Evolutionary conservation across 2,329 filamentous ascomycete genomes (phyloP).

Genomic region (Hypoxylon sp.): DNA sequence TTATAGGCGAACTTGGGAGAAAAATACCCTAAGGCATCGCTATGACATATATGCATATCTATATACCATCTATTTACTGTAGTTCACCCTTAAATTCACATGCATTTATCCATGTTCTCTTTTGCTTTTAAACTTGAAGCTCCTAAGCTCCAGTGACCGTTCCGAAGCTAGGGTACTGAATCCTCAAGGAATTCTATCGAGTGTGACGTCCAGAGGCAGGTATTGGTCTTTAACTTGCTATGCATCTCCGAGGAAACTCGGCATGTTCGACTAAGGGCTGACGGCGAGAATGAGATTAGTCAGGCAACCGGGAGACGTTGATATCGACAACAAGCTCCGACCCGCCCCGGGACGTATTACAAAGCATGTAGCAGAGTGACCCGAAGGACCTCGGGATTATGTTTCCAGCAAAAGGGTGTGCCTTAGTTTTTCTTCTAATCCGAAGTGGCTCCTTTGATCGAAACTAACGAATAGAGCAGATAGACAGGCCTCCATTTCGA

Average conservation of each 20-base stretch:
- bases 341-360: constrained; percentile 7
- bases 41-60: constrained; percentile 23
- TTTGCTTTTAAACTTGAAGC: not conserved
- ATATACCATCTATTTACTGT: constrained; percentile 31
- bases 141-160: not conserved
- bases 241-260: not conserved
- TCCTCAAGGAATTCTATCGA: constrained; percentile 14
- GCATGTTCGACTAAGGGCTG: not conserved
- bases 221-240: constrained; percentile 4
- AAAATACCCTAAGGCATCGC: not conserved
- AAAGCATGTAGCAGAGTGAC: not conserved
- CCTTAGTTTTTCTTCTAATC: not conserved
- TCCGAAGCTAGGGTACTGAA: constrained; percentile 9
- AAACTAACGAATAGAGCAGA: constrained; percentile 1
- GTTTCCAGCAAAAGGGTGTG: constrained; percentile 9
- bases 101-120: constrained; percentile 2
- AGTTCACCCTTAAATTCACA: constrained; percentile 17
- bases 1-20: not conserved
- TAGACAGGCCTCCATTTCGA: not conserved
- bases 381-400: not conserved
- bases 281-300: constrained; percentile 1
- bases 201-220: not conserved
- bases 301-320: not conserved
- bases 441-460: not conserved
- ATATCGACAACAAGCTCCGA: constrained; percentile 3